phyloP scores from a whole-genome alignment of 176 grass and related monocot species.

The Bromus sterilis region DNA sequence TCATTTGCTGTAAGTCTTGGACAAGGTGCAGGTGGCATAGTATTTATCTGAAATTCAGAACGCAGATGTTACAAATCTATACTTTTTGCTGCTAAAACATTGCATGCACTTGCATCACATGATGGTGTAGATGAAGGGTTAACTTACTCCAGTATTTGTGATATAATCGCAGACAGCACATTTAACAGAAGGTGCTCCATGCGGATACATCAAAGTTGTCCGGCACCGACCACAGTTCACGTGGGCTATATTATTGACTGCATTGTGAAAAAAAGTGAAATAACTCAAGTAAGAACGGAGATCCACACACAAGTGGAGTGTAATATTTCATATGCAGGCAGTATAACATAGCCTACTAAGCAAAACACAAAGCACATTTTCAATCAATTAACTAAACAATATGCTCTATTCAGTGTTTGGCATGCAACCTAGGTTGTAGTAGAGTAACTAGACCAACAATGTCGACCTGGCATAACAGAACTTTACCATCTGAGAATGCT shows the following conservation, averaged over 20 bases:
- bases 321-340: neutral
- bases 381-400: neutral
- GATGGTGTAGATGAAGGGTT: neutral
- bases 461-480: neutral
- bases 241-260: constrained; percentile 72
- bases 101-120: neutral
- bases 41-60: constrained; percentile 47
- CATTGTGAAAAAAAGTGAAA: constrained; percentile 20
- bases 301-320: neutral
- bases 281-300: constrained; percentile 2
- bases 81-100: neutral
- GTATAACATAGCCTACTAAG: neutral
- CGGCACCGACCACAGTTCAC: constrained; percentile 66
- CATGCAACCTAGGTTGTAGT: neutral
- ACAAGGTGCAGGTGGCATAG: constrained; percentile 9
- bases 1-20: constrained; percentile 28
- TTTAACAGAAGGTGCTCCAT: constrained; percentile 86
- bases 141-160: constrained; percentile 59
- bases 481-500: neutral
- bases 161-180: constrained; percentile 83
- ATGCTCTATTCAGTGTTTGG: neutral
- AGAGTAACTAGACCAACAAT: neutral
- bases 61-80: constrained; percentile 16
- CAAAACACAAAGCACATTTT: neutral
- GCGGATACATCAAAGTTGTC: constrained; percentile 85